These are phyloP conservation scores for Mycena filopes DNA, from an alignment of 768 basidiomycete species.

Conservation along the genomic window DNA sequence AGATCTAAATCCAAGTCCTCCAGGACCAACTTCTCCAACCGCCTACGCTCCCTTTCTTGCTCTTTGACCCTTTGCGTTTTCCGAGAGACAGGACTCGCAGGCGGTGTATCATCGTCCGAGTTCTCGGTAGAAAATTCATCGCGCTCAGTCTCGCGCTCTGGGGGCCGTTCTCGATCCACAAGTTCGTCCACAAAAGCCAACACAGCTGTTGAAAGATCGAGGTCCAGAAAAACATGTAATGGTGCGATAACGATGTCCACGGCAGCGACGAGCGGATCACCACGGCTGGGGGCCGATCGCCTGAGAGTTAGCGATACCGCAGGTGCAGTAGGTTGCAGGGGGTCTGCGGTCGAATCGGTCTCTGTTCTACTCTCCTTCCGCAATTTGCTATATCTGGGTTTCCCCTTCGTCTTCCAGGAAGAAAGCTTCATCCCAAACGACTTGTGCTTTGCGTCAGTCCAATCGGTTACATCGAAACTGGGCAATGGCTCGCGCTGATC, in stretches of 20 bases:
- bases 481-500: conserved; percentile 52
- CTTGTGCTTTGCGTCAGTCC: conserved; percentile 60
- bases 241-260: conserved; percentile 64
- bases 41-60: conserved; percentile 50
- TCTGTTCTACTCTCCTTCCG: conserved; percentile 33
- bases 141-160: conserved; percentile 3
- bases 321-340: conserved; percentile 24
- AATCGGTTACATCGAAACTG: conserved; percentile 67
- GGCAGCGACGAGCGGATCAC: conserved; percentile 24
- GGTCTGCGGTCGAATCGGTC: conserved; percentile 27
- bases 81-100: conserved; percentile 46
- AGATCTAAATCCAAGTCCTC: conserved; percentile 68
- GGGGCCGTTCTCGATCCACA: conserved; percentile 13
- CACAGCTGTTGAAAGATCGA: conserved; percentile 55
- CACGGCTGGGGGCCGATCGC: conserved; percentile 24
- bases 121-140: conserved; percentile 37
- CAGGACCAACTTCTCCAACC: conserved; percentile 62
- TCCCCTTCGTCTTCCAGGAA: conserved; percentile 67
- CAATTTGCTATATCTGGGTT: conserved; percentile 38
- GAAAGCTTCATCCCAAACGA: conserved; percentile 64
- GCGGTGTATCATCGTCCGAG: conserved; percentile 49
- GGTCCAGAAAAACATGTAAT: conserved; percentile 82
- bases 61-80: conserved; percentile 30
- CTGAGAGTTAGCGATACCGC: conserved; percentile 15
- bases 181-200: conserved; percentile 61